A percentile compares a stretch with the other conserved stretches of the same genome.
These are phyloP conservation scores for Ophiorrhiza pumila DNA, from an alignment of 257 asterid species.

Conservation along the genomic window DNA sequence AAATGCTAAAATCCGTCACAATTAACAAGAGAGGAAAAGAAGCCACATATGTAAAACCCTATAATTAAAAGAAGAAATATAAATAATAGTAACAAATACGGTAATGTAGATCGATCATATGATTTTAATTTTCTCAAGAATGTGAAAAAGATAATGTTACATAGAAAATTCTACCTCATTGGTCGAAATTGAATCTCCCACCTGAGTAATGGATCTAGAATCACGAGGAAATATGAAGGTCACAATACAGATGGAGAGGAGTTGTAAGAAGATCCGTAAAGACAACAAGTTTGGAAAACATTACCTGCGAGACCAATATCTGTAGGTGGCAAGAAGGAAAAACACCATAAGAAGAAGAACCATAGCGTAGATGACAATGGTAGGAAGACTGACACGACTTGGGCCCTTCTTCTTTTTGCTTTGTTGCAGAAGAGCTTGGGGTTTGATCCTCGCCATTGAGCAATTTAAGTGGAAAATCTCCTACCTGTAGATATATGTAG, in stretches of 20 bases:
- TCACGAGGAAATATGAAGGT: neutral
- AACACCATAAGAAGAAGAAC: conserved; percentile 33
- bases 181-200: conserved; percentile 12
- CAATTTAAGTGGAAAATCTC: conserved; percentile 5
- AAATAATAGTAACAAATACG: too few species aligned
- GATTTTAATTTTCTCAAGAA: neutral
- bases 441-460: conserved; percentile 50
- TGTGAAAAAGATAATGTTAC: neutral
- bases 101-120: neutral
- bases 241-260: neutral
- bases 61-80: neutral
- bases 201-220: conserved; percentile 28
- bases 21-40: neutral
- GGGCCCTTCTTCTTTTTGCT: conserved; percentile 56
- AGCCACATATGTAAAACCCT: neutral
- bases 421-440: conserved; percentile 50
- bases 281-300: neutral
- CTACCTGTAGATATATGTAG: neutral
- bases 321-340: conserved; percentile 44
- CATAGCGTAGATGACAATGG: conserved; percentile 31
- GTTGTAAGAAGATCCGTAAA: neutral
- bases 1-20: neutral
- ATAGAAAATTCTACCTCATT: conserved; percentile 23
- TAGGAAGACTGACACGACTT: conserved; percentile 33
- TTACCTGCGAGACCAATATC: conserved; percentile 44